A percentile compares a stretch with the other conserved stretches of the same genome.
Conservation (phyloP, 495 filamentous ascomycete genomes). For the Aspergillus steynii region DNA sequence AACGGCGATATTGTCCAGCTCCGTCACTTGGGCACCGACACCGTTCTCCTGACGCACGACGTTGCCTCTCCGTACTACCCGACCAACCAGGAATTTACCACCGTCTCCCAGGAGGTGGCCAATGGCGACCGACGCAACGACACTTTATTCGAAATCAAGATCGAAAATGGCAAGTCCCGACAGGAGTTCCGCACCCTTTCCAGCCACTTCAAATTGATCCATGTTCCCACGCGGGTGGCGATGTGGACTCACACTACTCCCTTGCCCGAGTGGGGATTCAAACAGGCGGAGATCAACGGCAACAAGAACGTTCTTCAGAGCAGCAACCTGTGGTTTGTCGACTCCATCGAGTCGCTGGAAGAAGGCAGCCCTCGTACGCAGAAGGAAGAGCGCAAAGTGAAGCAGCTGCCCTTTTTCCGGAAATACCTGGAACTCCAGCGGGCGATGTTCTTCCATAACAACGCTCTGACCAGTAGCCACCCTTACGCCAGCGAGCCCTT, state of each 20-base stretch:
- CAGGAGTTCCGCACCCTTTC: slow-evolving; percentile 88
- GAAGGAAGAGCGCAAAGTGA: slow-evolving; percentile 73
- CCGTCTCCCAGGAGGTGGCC: slow-evolving; percentile 69
- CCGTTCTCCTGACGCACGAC: slow-evolving; percentile 90
- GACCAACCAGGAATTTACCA: slow-evolving; percentile 98
- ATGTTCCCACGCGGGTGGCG: slow-evolving; percentile 89
- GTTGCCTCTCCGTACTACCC: slow-evolving; percentile 97
- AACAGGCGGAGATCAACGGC: slow-evolving; percentile 98
- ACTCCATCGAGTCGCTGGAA: slow-evolving; percentile 80
- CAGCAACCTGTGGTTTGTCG: slow-evolving; percentile 93
- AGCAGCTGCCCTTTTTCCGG: slow-evolving; percentile 79
- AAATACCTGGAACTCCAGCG: slow-evolving; percentile 97
- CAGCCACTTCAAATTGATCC: slow-evolving; percentile 91
- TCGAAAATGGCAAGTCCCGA: slow-evolving; percentile 80
- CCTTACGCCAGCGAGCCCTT: slow-evolving; percentile 94
- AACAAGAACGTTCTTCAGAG: slow-evolving; percentile 92
- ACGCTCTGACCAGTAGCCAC: slow-evolving; percentile 92
- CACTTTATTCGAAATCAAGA: slow-evolving; percentile 87
- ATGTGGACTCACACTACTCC: slow-evolving; percentile 98
- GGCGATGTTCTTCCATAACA: slow-evolving; percentile 99
- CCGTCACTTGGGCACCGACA: slow-evolving; percentile 83
- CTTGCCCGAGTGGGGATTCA: slow-evolving; percentile 93
- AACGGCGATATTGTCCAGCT: slow-evolving; percentile 89
- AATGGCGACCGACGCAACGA: slow-evolving; percentile 81
- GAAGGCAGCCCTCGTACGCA: slow-evolving; percentile 65